Conservation (phyloP, 345 rosid species). For the Salix purpurea region DNA sequence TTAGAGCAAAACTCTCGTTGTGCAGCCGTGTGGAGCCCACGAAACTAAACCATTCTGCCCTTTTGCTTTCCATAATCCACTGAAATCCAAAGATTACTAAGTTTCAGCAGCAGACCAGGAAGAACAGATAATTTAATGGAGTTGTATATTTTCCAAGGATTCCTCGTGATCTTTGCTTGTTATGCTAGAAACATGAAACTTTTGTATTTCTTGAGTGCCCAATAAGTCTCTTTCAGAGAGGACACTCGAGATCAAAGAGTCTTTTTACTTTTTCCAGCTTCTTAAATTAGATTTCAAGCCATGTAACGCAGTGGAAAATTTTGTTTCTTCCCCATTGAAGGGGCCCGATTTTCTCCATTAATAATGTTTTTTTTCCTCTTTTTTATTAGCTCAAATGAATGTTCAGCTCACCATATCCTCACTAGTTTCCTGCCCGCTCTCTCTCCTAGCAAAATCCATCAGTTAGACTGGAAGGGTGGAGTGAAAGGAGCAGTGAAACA, state of each 20-base stretch:
- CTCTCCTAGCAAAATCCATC: not conserved
- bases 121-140: constrained; percentile 7
- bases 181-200: constrained; percentile 1
- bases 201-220: constrained; percentile 1
- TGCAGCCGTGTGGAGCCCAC: not conserved
- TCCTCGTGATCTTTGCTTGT: constrained; percentile 3
- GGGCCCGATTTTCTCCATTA: not conserved
- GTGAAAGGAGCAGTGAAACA: not conserved
- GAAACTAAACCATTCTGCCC: not conserved
- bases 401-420: not conserved
- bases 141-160: constrained; percentile 9
- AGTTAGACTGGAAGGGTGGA: not conserved
- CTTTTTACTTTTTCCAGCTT: not conserved
- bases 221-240: not conserved
- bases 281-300: constrained; percentile 2
- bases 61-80: not conserved
- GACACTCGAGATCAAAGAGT: not conserved
- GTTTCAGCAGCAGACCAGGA: constrained; percentile 7
- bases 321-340: not conserved
- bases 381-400: not conserved
- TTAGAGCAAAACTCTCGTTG: not conserved
- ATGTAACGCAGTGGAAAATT: not conserved
- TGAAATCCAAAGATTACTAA: not conserved
- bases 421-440: not conserved
- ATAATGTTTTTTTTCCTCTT: not conserved